Conservation (phyloP, 306 rosid genomes). For the Prunus mume region DNA sequence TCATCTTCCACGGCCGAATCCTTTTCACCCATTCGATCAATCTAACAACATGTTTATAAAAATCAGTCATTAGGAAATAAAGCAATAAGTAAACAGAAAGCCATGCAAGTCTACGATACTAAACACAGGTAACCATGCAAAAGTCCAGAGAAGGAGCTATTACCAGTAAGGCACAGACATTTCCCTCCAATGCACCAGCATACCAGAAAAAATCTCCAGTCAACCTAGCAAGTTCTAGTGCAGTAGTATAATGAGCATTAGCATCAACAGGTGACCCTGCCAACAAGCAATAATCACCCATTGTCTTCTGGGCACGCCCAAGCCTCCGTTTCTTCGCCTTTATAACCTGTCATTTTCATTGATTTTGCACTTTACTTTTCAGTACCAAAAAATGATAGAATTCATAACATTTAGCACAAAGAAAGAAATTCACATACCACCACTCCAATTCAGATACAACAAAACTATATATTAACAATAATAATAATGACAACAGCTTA, state of each 20-base stretch:
- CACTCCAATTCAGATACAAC: not conserved
- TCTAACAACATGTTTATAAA: constrained; percentile 38
- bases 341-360: constrained; percentile 56
- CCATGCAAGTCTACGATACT: not conserved
- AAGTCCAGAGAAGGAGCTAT: not conserved
- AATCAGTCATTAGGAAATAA: constrained; percentile 9
- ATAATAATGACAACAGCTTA: not conserved
- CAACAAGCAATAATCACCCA: constrained; percentile 91
- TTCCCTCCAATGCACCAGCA: constrained; percentile 96
- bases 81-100: not conserved
- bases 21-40: constrained; percentile 79
- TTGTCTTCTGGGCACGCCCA: constrained; percentile 96
- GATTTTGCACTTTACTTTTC: not conserved
- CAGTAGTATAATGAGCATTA: constrained; percentile 86
- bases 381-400: constrained; percentile 27
- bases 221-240: constrained; percentile 85
- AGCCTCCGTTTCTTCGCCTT: constrained; percentile 97
- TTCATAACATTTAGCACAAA: constrained; percentile 6
- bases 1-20: constrained; percentile 74
- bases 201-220: constrained; percentile 92
- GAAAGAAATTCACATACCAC: not conserved
- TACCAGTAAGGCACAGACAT: constrained; percentile 95
- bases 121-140: not conserved
- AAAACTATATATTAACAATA: not conserved
- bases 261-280: constrained; percentile 99